Percentiles rank a stretch among this genome's conserved stretches.
phyloP scores from a whole-genome alignment of 176 grass and related monocot species.

The Triticum dicoccoides region DNA sequence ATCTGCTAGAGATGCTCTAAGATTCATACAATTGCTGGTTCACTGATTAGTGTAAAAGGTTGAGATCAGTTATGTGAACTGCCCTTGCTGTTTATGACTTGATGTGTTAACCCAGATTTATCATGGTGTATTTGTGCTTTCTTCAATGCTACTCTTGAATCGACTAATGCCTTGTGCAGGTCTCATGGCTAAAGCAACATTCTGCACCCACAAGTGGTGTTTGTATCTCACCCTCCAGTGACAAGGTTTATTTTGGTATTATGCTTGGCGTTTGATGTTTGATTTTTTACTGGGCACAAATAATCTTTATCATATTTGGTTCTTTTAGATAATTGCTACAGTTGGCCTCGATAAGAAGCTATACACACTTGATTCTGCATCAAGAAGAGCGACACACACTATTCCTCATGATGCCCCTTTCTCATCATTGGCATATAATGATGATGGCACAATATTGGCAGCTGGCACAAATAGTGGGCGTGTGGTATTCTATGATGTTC shows the following conservation, averaged over 20 bases:
- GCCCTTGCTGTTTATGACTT: conserved; percentile 6
- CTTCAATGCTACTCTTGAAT: neutral
- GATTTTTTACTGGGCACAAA: conserved; percentile 12
- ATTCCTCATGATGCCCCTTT: conserved; percentile 90
- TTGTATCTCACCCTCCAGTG: conserved; percentile 88
- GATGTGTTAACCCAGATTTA: neutral
- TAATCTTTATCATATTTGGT: conserved; percentile 19
- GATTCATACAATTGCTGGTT: conserved; percentile 11
- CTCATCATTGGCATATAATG: conserved; percentile 87
- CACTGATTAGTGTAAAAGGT: conserved; percentile 19
- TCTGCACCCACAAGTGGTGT: conserved; percentile 92
- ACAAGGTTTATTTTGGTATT: conserved; percentile 69
- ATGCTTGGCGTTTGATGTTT: conserved; percentile 15
- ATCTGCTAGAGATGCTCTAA: no score
- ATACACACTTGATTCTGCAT: conserved; percentile 64
- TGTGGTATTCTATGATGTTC: conserved; percentile 93
- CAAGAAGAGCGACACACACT: conserved; percentile 71
- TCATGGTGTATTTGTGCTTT: neutral
- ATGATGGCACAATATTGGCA: conserved; percentile 86
- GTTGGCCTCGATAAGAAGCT: conserved; percentile 98
- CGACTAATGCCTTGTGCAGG: conserved; percentile 35
- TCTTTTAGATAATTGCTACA: conserved; percentile 76
- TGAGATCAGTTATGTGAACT: conserved; percentile 15
- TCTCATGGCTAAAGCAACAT: conserved; percentile 98
- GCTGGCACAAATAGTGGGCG: conserved; percentile 94